A percentile compares a stretch with the other conserved stretches of the same genome.
These are phyloP conservation scores for Wickerhamiella brachini DNA, from an alignment of 805 yeast genomes.

Conservation along the genomic window DNA sequence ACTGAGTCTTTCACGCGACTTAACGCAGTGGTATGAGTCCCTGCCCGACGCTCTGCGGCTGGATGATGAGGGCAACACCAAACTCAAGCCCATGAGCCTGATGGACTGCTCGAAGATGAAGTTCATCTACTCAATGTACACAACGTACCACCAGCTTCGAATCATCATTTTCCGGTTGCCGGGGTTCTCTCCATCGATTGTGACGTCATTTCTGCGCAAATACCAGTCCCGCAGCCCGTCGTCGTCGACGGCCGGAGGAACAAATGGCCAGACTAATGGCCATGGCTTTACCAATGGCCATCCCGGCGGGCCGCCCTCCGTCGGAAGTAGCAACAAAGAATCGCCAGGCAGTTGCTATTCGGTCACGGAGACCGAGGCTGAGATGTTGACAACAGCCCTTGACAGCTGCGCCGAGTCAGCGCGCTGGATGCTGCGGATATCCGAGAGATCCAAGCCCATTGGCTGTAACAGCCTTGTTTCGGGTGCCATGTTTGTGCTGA, in stretches of 20 bases:
- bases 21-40: constrained; percentile 10
- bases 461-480: not conserved
- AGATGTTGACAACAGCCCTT: not conserved
- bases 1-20: constrained; percentile 7
- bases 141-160: constrained; percentile 9
- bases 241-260: not conserved
- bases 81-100: not conserved
- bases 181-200: constrained; percentile 13
- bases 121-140: not conserved
- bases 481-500: not conserved
- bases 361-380: not conserved
- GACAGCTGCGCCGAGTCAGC: not conserved
- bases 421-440: not conserved
- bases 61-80: not conserved
- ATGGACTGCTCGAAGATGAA: not conserved
- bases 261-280: too few relatives aligned
- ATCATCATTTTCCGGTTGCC: constrained; percentile 15
- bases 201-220: constrained; percentile 3
- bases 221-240: not conserved
- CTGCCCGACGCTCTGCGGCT: constrained; percentile 4
- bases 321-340: not conserved
- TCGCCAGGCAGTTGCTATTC: not conserved
- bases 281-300: too few relatives aligned
- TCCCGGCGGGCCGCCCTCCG: not conserved
- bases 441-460: not conserved